Base-by-base conservation (phyloP, 2,329 filamentous ascomycete genomes). In the Diatrype stigma region DNA sequence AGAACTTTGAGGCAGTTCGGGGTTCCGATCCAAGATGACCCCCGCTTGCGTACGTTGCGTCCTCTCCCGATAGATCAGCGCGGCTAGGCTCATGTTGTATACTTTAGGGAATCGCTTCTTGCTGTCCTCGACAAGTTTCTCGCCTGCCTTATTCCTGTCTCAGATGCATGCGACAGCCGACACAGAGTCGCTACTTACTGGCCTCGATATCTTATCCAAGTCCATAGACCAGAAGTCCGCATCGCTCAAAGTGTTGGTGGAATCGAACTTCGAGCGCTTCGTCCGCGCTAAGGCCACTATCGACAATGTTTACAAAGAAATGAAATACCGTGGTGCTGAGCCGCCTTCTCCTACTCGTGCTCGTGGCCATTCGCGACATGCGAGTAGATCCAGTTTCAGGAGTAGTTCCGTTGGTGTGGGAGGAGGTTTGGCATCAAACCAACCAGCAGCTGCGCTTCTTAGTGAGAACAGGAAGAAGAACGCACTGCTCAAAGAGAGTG, bases 151-250 rank as follows among this genome's bases (percentile, higher is more conserved):
- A 7, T 99, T 96, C 69, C 80, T 99, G 12, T 94, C 93, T 0
- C 90, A 96, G 68, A 87, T 95, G 57, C 95, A 99, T 69, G 85
- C 89, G 53, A 82, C 85, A 45, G 93, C 89, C 49, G 91, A 93
- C 50, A 96, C 92, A 1, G 82, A 90, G 60, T 83, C 85, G 44
- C 77, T 99, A 1, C 77, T 96, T 12, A 78, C 82, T 46, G 95
- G 94, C 3, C 81, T 99, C 19, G 88, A 96, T 59, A 85, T 88
- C 52, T 81, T 99, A 19, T 94, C 91, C 17, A 82, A 83, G 55
- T 96, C 93, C 1, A 99, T 99, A 63, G 94, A 97, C 63, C 90
- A 97, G 71, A 99, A 99, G 70, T 96, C 93, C 0, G 94, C 93
- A 0, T 96, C 92, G 3, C 80, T 99, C 54, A 99, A 99, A 67